These are phyloP conservation scores for Linum trigynum DNA, from an alignment of 345 rosid genomes.

Conservation along the genomic window DNA sequence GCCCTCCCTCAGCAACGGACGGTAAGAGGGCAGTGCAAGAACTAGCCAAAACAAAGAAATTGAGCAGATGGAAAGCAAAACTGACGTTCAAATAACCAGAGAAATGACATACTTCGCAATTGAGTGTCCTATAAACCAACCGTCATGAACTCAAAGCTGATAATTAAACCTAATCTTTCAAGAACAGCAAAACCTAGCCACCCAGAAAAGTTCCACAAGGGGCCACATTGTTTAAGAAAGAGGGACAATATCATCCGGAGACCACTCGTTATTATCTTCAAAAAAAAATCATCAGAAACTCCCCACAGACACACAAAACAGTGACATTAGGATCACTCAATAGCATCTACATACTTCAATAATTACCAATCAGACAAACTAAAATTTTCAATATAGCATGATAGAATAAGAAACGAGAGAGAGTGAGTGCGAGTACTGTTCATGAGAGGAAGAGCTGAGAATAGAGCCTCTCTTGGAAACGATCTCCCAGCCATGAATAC, in stretches of 20 bases:
- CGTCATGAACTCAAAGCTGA: background rate
- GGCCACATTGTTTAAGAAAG: no score
- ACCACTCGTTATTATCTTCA: background rate
- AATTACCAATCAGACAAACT: background rate
- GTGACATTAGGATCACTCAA: background rate
- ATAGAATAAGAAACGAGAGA: background rate
- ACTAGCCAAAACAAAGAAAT: background rate
- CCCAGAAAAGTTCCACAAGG: background rate
- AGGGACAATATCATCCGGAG: background rate
- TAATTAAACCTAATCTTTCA: background rate
- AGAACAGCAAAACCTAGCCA: background rate
- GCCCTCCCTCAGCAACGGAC: background rate
- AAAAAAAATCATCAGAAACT: background rate
- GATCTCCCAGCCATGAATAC: slow-evolving; percentile 77
- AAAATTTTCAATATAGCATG: background rate
- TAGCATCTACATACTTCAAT: background rate
- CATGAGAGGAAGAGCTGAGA: slow-evolving; percentile 54
- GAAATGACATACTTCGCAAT: no score
- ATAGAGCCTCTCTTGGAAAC: slow-evolving; percentile 61
- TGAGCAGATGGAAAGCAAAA: background rate
- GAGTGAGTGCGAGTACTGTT: slow-evolving; percentile 29
- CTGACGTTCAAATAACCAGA: background rate
- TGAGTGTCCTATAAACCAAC: background rate
- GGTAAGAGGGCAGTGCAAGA: background rate
- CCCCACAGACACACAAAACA: background rate